Base-by-base conservation (phyloP, 2,329 filamentous ascomycete genomes). In the Albophoma yamanashiensis region DNA sequence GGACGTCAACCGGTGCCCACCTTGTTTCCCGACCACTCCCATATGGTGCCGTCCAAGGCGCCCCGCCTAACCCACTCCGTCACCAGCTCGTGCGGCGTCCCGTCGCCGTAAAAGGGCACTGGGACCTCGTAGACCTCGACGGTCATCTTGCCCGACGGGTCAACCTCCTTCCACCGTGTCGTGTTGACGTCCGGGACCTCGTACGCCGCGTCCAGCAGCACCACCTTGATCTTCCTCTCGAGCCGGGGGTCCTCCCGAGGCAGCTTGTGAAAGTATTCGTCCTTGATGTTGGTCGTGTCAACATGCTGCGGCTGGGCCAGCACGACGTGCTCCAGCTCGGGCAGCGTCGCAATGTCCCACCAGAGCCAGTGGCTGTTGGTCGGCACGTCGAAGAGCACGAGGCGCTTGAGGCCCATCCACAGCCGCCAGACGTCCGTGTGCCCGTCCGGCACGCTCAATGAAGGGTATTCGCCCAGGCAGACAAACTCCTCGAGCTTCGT, bases 401-500 rank as follows among this genome's bases (percentile, higher is more conserved):
- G 67, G 2, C 71, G 71, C 66, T 68, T 68, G 31, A 82, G 69
- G 5, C 72, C 69, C 9, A 73, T 74, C 76, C 77, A 81, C 12
- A 72, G 59, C 40, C 68, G 68, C 79, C 78, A 81, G 4, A 78
- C 65, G 57, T 75, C 72, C 12, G 71, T 70, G 22, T 70, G 64
- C 31, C 69, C 68, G 39, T 72, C 67, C 1, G 67, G 62, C 36
- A 73, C 62, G 56, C 69, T 70, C 59, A 80, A 64, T n/a, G 70
- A 71, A 6, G 79, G 73, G 62, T 80, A 79, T 57, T 80, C 78
- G 9, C 71, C 72, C 25, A 79, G 70, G 64, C 75, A 78, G 50
- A 76, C 75, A 59, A 82, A 78, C 63, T 81, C 78, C 60, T 82
- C 76, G 11, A 82, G 69, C 39, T 64, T 68, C 45, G 72, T 67